Evolutionary conservation across 768 basidiomycete species (phyloP), one percentile per base, ranked within the genome.

Genomic region (Tubosaeta sp.): DNA sequence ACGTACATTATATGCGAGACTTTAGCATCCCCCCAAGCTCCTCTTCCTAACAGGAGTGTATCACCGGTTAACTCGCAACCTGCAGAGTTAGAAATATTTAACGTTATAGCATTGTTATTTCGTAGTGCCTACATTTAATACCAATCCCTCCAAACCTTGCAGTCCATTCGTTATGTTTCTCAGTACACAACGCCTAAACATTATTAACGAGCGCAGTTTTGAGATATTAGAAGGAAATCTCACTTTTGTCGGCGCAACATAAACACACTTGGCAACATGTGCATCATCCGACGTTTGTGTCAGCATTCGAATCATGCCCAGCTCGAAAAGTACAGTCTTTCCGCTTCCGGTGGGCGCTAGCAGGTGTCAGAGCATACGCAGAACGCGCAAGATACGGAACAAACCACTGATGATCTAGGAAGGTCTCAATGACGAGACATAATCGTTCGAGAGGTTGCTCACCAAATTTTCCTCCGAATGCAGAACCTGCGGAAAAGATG

Each of bases 321-420:
- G 72, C 64, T 99, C 96, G 59, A 98, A 99, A 25, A 98, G 70
- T 9, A 88, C 91, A 0, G 96, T 99, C 69, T 98, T 98, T 25
- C 96, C 96, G 45, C 91, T 90, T 25, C 94, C 93, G 13, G 96
- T 98, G 0, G 96, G 96, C 3, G 95, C 94, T 92, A 62, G 11
- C 44, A 44, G 22, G 39, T 39, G 52, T 42, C 45, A 44, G 61
- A 34, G 21, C 14, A 54, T 25, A 16, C n/a, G 7, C 32, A 16
- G 29, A 54, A 36, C 19, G 38, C 41, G 31, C 46, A 51, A 56
- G 35, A 45, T 18, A 35, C 14, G 18, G 45, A 40, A 58, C 60
- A 27, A 67, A 88, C 84, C 87, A 59, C 86, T 87, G 41, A 90
- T 77, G 48, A 90, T 82, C 89, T 91, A 44, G 5, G 21, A 31